A percentile compares a stretch with the other conserved stretches of the same genome.
These are phyloP conservation scores for Monosporascus sp. DNA, from an alignment of 2,329 filamentous ascomycete genomes.

Conservation along the genomic window DNA sequence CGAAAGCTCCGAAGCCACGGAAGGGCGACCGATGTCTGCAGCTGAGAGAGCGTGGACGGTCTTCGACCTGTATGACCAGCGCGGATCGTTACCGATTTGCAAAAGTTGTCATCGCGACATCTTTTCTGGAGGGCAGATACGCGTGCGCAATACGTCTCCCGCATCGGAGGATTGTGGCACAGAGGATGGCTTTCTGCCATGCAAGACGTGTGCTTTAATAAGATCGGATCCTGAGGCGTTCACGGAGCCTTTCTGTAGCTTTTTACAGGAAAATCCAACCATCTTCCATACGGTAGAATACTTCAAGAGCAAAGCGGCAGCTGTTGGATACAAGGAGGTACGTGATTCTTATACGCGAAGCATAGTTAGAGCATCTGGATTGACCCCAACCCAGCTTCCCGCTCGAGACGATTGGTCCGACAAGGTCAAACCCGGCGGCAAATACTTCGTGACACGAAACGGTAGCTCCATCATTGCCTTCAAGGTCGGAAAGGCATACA, in stretches of 20 bases:
- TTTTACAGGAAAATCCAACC: conserved; percentile 85
- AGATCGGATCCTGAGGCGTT: conserved; percentile 55
- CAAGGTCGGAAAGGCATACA: conserved; percentile 72
- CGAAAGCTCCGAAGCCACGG: conserved; percentile 22
- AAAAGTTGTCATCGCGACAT: conserved; percentile 20
- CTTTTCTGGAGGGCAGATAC: neutral
- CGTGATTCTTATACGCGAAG: conserved; percentile 13
- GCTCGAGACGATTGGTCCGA: conserved; percentile 72
- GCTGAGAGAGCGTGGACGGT: conserved; percentile 23
- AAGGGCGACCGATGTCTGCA: conserved; percentile 13
- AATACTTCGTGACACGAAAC: conserved; percentile 85
- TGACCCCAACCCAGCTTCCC: conserved; percentile 49
- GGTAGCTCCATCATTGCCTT: conserved; percentile 83
- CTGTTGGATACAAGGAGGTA: conserved; percentile 69
- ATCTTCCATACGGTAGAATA: conserved; percentile 85
- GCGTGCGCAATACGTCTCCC: neutral
- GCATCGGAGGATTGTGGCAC: conserved; percentile 24
- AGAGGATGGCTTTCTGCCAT: conserved; percentile 2
- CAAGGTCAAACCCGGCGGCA: conserved; percentile 71
- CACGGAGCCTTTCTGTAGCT: conserved; percentile 79
- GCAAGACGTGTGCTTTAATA: conserved; percentile 17
- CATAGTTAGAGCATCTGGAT: neutral
- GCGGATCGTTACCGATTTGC: conserved; percentile 15
- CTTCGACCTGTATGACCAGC: conserved; percentile 14
- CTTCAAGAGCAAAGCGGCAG: conserved; percentile 67